Evolutionary conservation across 257 asterid species (phyloP).

Genomic region (Verbascum thapsus): DNA sequence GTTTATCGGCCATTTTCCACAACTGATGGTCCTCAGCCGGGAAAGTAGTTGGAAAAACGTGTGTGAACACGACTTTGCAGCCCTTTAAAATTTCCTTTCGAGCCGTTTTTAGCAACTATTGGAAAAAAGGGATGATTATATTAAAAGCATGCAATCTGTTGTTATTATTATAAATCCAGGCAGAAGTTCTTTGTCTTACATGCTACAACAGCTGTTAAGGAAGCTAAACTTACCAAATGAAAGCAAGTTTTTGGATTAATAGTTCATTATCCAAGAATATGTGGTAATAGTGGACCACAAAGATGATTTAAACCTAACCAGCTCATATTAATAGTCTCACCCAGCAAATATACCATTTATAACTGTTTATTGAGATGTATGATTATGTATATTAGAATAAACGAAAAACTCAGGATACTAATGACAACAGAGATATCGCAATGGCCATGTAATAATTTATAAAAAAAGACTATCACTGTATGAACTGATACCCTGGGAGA

Average conservation of each 20-base stretch:
- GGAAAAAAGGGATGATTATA: too few relatives aligned
- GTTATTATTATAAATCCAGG: constrained; percentile 8
- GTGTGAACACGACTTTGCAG: constrained; percentile 66
- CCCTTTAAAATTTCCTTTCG: constrained; percentile 59
- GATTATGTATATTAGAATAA: too few relatives aligned
- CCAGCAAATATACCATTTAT: too few relatives aligned
- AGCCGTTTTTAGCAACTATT: constrained; percentile 55
- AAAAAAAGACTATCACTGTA: too few relatives aligned
- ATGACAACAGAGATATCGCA: too few relatives aligned
- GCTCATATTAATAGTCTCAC: constrained; percentile 8
- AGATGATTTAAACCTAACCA: neutral
- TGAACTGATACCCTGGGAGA: too few relatives aligned
- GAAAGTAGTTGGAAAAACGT: constrained; percentile 54
- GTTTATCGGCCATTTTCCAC: constrained; percentile 73
- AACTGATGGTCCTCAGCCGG: constrained; percentile 58
- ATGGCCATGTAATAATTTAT: too few relatives aligned
- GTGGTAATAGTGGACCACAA: neutral
- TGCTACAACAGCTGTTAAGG: too few relatives aligned
- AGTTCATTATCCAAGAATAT: neutral
- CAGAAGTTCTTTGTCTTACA: too few relatives aligned
- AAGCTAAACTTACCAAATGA: too few relatives aligned
- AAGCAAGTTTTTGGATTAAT: neutral
- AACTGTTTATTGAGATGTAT: too few relatives aligned
- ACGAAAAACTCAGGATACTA: too few relatives aligned
- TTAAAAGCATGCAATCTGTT: neutral